A percentile compares a stretch with the other conserved stretches of the same genome.
These are phyloP conservation scores for Hypsizygus marmoreus DNA, from an alignment of 768 basidiomycete genomes.

Conservation along the genomic window DNA sequence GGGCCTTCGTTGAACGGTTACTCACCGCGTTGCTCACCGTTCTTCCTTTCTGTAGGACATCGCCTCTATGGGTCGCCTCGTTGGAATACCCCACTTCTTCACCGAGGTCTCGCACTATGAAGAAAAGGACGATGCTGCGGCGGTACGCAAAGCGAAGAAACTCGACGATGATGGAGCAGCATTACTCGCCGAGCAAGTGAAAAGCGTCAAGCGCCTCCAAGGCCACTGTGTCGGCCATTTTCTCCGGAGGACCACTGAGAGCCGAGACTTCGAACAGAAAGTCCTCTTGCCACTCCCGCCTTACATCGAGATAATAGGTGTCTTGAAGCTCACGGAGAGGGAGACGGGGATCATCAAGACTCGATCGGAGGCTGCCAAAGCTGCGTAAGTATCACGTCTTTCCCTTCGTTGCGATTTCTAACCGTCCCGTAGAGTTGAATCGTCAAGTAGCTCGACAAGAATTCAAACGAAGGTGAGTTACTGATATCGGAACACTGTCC, in stretches of 20 bases:
- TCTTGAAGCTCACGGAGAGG: slow-evolving; percentile 2
- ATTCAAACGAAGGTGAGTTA: slow-evolving; percentile 1
- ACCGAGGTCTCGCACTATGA: slow-evolving; percentile 14
- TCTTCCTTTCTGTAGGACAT: slow-evolving; percentile 23
- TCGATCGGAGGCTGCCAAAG: slow-evolving; percentile 5
- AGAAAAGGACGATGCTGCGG: slow-evolving; percentile 21
- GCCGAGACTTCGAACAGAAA: neutral
- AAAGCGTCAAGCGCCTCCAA: slow-evolving; percentile 10
- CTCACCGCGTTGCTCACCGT: neutral
- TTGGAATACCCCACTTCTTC: slow-evolving; percentile 27
- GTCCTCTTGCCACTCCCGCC: slow-evolving; percentile 7
- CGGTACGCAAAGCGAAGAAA: slow-evolving; percentile 12
- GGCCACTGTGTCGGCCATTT: slow-evolving; percentile 4
- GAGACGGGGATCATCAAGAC: neutral
- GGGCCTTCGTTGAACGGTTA: neutral
- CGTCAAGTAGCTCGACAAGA: neutral
- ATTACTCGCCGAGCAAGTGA: neutral
- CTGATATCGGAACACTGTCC: neutral
- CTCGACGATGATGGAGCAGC: slow-evolving; percentile 14
- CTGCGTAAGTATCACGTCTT: slow-evolving; percentile 1
- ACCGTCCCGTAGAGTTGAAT: slow-evolving; percentile 1
- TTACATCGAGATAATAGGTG: neutral
- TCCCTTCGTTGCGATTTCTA: neutral
- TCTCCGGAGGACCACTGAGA: slow-evolving; percentile 8
- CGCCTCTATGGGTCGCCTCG: slow-evolving; percentile 25